Conservation (phyloP, 306 rosid species). For the Calophaca sinica region DNA sequence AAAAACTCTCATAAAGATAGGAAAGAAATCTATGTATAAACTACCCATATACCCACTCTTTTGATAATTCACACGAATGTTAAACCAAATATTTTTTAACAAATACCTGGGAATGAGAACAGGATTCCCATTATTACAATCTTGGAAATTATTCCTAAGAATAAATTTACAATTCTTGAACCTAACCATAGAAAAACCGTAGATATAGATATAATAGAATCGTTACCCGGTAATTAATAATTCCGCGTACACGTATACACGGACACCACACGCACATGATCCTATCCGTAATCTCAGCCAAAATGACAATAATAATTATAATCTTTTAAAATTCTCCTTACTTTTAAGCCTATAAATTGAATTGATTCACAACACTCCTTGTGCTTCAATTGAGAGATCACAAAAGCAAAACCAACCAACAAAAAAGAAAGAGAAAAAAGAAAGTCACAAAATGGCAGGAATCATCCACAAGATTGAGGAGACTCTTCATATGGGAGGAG, state of each 20-base stretch:
- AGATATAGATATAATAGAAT: too few relatives aligned
- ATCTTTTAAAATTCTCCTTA: neutral
- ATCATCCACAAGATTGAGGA: conserved; percentile 60
- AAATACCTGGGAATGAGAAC: too few relatives aligned
- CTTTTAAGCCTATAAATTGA: conserved; percentile 23
- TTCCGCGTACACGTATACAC: conserved; percentile 26
- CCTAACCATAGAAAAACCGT: too few relatives aligned
- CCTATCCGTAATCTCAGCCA: conserved; percentile 29
- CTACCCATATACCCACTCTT: too few relatives aligned
- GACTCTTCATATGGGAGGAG: conserved; percentile 54
- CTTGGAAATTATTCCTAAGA: too few relatives aligned
- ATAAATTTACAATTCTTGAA: too few relatives aligned
- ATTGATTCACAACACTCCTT: neutral
- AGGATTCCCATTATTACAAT: too few relatives aligned
- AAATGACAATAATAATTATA: neutral
- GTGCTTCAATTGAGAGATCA: neutral
- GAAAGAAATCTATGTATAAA: too few relatives aligned
- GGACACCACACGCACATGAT: conserved; percentile 1
- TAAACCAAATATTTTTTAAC: too few relatives aligned
- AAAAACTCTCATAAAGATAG: too few relatives aligned
- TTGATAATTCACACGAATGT: too few relatives aligned
- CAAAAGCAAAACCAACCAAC: neutral
- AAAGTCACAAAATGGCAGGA: conserved; percentile 54
- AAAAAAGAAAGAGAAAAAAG: neutral
- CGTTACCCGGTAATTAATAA: neutral